phyloP scores from a whole-genome alignment of 2,329 filamentous ascomycete species.

The Fusarium staphyleae region DNA sequence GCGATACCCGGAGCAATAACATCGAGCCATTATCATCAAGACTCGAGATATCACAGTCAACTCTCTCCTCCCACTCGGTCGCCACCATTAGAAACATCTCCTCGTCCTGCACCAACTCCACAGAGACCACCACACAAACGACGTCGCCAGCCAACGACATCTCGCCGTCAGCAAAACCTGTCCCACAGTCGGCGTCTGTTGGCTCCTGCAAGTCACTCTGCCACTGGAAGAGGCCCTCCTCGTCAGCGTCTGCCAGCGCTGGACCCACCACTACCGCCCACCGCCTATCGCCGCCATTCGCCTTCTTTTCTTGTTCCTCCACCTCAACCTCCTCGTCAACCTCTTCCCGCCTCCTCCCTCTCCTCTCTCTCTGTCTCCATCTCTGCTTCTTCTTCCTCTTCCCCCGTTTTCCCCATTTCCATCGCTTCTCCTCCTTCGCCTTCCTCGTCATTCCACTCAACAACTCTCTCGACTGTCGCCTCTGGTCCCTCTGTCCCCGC shows the following conservation, averaged over 20 bases:
- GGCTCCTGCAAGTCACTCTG: constrained; percentile 34
- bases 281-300: constrained; percentile 38
- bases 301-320: constrained; percentile 44
- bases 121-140: constrained; percentile 31
- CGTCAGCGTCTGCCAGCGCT: constrained; percentile 37
- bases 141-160: constrained; percentile 38
- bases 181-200: constrained; percentile 39
- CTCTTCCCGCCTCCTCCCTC: constrained; percentile 26
- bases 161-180: constrained; percentile 37
- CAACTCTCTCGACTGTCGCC: constrained; percentile 18
- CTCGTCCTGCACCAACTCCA: constrained; percentile 28
- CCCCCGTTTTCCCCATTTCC: constrained; percentile 28
- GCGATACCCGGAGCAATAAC: constrained; percentile 8
- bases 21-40: background rate
- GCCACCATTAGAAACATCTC: constrained; percentile 21
- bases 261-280: constrained; percentile 35
- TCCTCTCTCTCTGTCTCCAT: constrained; percentile 34
- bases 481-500: background rate
- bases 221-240: constrained; percentile 34
- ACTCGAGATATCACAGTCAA: background rate
- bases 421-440: constrained; percentile 24
- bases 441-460: constrained; percentile 31
- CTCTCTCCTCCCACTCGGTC: constrained; percentile 22
- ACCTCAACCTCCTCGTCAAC: constrained; percentile 29
- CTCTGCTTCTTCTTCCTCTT: constrained; percentile 34